phyloP scores from a whole-genome alignment of 2,329 filamentous ascomycete genomes.

The Colletotrichum orbiculare region DNA sequence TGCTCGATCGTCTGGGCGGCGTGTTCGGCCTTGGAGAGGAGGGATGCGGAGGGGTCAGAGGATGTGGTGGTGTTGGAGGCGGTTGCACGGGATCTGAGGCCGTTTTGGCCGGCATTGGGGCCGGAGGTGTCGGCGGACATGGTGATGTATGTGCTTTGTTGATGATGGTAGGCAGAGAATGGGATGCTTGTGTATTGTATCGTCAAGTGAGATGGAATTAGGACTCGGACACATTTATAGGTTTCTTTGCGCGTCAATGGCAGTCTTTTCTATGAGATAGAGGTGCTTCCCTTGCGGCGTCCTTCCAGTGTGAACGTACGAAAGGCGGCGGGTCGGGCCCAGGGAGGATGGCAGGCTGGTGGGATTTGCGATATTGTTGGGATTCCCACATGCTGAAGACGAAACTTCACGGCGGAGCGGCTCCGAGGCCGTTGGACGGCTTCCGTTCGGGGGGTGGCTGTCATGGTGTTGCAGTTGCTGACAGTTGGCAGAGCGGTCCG shows the following conservation, averaged over 20 bases:
- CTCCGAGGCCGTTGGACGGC: constrained; percentile 14
- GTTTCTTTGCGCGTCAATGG: not conserved
- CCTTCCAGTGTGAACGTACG: not conserved
- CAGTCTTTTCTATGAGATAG: not conserved
- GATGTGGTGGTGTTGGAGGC: not conserved
- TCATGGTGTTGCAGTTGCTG: constrained; percentile 15
- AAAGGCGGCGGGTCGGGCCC: too few species aligned
- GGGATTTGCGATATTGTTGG: constrained; percentile 19
- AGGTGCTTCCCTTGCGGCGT: not conserved
- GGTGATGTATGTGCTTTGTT: not conserved
- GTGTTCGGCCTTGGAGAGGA: constrained; percentile 43
- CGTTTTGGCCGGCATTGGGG: not conserved
- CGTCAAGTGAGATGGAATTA: not conserved
- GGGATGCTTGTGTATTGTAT: not conserved
- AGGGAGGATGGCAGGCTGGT: not conserved
- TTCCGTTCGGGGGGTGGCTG: not conserved
- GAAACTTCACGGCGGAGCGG: not conserved
- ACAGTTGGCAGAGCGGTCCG: constrained; percentile 22
- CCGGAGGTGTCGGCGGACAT: constrained; percentile 5
- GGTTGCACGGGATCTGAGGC: constrained; percentile 19
- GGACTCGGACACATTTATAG: too few species aligned
- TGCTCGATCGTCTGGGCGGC: constrained; percentile 45
- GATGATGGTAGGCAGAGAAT: not conserved
- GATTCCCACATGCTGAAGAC: constrained; percentile 20
- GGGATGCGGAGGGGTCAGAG: not conserved